Evolutionary conservation across 2,329 filamentous ascomycete species (phyloP).

Genomic region (Apiospora malaysiana): DNA sequence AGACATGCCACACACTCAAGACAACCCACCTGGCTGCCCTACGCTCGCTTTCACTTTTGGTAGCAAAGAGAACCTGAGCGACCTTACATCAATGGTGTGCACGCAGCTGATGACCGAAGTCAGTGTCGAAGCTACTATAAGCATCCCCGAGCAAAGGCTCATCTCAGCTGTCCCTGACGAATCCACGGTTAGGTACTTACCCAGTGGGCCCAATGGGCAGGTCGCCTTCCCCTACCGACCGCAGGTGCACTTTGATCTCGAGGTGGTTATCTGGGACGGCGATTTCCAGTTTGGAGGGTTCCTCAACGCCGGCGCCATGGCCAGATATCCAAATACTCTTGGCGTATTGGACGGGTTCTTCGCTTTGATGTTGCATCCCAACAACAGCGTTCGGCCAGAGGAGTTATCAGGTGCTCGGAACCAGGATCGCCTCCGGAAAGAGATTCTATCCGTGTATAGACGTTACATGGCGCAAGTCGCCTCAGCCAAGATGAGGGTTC

Average conservation of each 20-base stretch:
- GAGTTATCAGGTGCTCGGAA: constrained; percentile 17
- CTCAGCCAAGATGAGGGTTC: constrained; percentile 22
- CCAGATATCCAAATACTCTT: background rate
- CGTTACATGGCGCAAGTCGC: constrained; percentile 22
- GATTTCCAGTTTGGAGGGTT: constrained; percentile 18
- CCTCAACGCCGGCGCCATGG: background rate
- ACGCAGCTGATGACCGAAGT: constrained; percentile 21
- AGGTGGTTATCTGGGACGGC: constrained; percentile 19
- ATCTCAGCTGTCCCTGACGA: constrained; percentile 21
- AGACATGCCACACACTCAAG: background rate
- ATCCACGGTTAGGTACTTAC: constrained; percentile 15
- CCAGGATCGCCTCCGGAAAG: constrained; percentile 17
- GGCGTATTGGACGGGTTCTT: constrained; percentile 19
- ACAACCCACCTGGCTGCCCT: constrained; percentile 19
- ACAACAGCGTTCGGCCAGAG: constrained; percentile 12
- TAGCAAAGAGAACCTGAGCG: background rate
- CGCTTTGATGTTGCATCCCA: constrained; percentile 22
- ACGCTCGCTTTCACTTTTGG: constrained; percentile 21
- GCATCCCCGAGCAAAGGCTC: constrained; percentile 17
- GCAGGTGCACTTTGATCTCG: constrained; percentile 20
- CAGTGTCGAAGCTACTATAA: constrained; percentile 17
- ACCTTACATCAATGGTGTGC: constrained; percentile 22
- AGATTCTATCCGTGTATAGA: constrained; percentile 19
- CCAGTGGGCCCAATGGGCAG: constrained; percentile 21
- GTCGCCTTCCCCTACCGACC: constrained; percentile 21